Evolutionary conservation across 208 protist genomes (phyloP).

Genomic region (Wallacemonas collosoma): DNA sequence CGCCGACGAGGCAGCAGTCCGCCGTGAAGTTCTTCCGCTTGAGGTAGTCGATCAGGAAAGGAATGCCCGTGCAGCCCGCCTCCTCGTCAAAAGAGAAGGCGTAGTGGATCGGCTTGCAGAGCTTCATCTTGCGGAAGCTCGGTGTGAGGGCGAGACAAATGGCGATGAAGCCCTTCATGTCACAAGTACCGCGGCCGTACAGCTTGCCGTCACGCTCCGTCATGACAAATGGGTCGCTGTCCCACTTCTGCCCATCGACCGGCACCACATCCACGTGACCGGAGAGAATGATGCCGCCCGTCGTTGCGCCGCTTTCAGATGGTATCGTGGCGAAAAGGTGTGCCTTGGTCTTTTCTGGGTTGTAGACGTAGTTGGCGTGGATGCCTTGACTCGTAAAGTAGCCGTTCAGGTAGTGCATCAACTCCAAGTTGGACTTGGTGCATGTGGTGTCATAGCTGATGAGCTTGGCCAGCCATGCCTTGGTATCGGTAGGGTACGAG

Average conservation of each 20-base stretch:
- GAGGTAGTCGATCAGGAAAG: conserved; percentile 33
- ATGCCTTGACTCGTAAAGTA: conserved; percentile 34
- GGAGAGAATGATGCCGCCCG: conserved; percentile 58
- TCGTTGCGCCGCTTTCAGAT: conserved; percentile 30
- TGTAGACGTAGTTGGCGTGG: conserved; percentile 37
- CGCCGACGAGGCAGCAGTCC: conserved; percentile 48
- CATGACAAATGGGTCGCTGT: conserved; percentile 57
- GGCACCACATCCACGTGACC: conserved; percentile 75
- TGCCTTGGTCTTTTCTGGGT: conserved; percentile 37
- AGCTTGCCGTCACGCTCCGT: conserved; percentile 55
- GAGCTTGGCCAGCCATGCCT: conserved; percentile 53
- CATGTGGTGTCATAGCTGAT: conserved; percentile 64
- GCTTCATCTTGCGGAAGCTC: conserved; percentile 41
- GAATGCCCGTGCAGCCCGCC: conserved; percentile 38
- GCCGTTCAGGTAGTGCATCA: conserved; percentile 35
- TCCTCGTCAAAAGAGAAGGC: conserved; percentile 60
- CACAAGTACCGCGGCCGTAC: conserved; percentile 58
- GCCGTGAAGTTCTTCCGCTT: conserved; percentile 30
- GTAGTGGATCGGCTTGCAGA: conserved; percentile 51
- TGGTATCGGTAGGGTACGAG: conserved; percentile 13
- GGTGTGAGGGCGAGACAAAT: conserved; percentile 46
- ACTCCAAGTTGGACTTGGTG: conserved; percentile 39
- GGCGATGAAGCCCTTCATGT: conserved; percentile 74
- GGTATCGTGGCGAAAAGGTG: conserved; percentile 67
- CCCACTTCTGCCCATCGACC: conserved; percentile 70